Evolutionary conservation across 2,329 filamentous ascomycete species (phyloP).

Genomic region (Acarospora socialis): DNA sequence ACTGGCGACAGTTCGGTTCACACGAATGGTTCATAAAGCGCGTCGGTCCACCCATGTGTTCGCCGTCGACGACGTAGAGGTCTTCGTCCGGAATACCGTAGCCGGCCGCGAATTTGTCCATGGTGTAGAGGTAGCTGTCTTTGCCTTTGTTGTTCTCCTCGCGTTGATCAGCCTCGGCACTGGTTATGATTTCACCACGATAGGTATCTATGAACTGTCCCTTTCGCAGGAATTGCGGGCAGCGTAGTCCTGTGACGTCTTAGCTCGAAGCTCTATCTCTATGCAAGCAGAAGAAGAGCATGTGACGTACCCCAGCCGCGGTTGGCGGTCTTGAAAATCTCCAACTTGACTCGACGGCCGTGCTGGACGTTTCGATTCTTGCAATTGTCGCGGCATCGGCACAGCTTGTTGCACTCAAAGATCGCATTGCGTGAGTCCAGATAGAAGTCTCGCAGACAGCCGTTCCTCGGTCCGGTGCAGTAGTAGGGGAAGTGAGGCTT

Average conservation of each 20-base stretch:
- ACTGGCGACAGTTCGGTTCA: constrained; percentile 28
- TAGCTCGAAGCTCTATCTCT: too few species aligned
- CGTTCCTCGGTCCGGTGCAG: constrained; percentile 36
- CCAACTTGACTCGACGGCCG: constrained; percentile 53
- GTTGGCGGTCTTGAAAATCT: constrained; percentile 62
- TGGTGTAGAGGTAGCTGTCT: constrained; percentile 62
- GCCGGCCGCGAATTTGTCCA: constrained; percentile 61
- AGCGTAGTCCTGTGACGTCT: constrained; percentile 45
- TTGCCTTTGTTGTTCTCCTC: constrained; percentile 50
- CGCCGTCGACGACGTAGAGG: constrained; percentile 43
- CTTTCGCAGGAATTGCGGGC: constrained; percentile 46
- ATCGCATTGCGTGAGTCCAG: constrained; percentile 47
- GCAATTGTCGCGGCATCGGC: constrained; percentile 49
- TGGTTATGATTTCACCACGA: constrained; percentile 55
- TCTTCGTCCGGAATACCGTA: neutral
- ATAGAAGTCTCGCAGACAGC: constrained; percentile 38
- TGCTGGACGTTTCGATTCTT: constrained; percentile 65
- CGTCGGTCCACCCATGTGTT: constrained; percentile 58
- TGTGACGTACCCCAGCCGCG: constrained; percentile 56
- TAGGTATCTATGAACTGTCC: constrained; percentile 75
- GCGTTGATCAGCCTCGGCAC: constrained; percentile 49
- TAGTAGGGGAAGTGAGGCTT: constrained; percentile 48
- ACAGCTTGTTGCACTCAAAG: constrained; percentile 67
- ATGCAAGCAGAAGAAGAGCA: neutral
- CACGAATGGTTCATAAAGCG: constrained; percentile 26